These are phyloP conservation scores for Anisodus tanguticus DNA, from an alignment of 257 asterid genomes.

Conservation along the genomic window DNA sequence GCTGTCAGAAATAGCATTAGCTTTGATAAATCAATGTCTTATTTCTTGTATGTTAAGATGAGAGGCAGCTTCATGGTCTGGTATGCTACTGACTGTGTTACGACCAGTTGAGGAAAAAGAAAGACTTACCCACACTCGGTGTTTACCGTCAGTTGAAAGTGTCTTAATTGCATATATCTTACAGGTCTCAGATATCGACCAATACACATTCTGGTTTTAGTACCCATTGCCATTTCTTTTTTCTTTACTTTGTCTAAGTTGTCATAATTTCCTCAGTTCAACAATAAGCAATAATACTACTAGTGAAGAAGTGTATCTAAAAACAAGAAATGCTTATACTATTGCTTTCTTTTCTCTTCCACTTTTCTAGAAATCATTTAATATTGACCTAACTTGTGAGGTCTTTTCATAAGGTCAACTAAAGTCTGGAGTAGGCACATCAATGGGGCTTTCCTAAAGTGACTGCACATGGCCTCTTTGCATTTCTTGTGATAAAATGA, in stretches of 20 bases:
- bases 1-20: neutral
- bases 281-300: neutral
- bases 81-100: neutral
- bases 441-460: too few relatives aligned
- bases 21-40: neutral
- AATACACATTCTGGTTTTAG: neutral
- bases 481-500: neutral
- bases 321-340: neutral
- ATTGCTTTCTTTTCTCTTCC: too few relatives aligned
- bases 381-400: neutral
- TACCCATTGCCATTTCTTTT: neutral
- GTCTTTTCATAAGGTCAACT: neutral
- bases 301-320: neutral
- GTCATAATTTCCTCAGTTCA: neutral
- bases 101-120: neutral
- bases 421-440: too few relatives aligned
- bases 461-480: too few relatives aligned
- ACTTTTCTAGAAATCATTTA: neutral
- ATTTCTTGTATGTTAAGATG: neutral
- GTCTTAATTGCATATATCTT: neutral
- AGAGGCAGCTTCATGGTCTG: constrained; percentile 2
- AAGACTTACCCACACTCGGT: neutral
- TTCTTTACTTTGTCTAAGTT: neutral
- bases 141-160: too few relatives aligned
- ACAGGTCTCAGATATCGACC: too few relatives aligned